phyloP scores from a whole-genome alignment of 2,329 filamentous ascomycete species.

The Curvularia hawaiiensis region DNA sequence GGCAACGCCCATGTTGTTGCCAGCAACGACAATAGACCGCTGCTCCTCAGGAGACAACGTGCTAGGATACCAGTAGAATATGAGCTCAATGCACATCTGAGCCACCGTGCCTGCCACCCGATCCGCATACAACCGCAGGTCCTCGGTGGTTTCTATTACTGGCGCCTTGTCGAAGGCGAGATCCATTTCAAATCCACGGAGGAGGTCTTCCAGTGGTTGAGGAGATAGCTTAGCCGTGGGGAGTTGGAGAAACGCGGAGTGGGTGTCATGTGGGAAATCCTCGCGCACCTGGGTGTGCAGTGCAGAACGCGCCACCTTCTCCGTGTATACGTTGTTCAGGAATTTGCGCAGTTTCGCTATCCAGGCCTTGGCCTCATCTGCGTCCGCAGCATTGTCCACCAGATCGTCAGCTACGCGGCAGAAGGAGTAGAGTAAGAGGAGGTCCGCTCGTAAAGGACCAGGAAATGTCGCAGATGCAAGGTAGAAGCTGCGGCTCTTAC shows the following conservation, averaged over 20 bases:
- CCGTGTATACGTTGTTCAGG: slow-evolving; percentile 59
- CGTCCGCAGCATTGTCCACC: slow-evolving; percentile 65
- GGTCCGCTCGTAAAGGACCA: slow-evolving; percentile 69
- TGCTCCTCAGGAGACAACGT: slow-evolving; percentile 38
- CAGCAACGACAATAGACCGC: slow-evolving; percentile 59
- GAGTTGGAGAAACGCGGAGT: slow-evolving; percentile 63
- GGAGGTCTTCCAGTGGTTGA: slow-evolving; percentile 65
- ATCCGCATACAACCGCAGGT: slow-evolving; percentile 67
- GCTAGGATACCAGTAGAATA: slow-evolving; percentile 62
- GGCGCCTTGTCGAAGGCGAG: slow-evolving; percentile 56
- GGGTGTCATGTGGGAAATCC: slow-evolving; percentile 59
- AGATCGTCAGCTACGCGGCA: slow-evolving; percentile 76
- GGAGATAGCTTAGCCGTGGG: slow-evolving; percentile 62
- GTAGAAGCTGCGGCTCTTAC: slow-evolving; percentile 76
- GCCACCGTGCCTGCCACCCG: slow-evolving; percentile 76
- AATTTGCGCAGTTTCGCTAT: slow-evolving; percentile 63
- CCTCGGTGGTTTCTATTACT: slow-evolving; percentile 64
- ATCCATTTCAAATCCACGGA: slow-evolving; percentile 73
- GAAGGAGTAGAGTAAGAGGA: slow-evolving; percentile 74
- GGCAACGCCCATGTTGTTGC: slow-evolving; percentile 71
- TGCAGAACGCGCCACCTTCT: slow-evolving; percentile 15
- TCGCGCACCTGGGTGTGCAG: slow-evolving; percentile 47
- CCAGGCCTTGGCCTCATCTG: slow-evolving; percentile 61
- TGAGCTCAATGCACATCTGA: slow-evolving; percentile 69
- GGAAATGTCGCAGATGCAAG: slow-evolving; percentile 72